Evolutionary conservation across 78 protist species (phyloP).

Genomic region (Speleostelium caveatum): DNA sequence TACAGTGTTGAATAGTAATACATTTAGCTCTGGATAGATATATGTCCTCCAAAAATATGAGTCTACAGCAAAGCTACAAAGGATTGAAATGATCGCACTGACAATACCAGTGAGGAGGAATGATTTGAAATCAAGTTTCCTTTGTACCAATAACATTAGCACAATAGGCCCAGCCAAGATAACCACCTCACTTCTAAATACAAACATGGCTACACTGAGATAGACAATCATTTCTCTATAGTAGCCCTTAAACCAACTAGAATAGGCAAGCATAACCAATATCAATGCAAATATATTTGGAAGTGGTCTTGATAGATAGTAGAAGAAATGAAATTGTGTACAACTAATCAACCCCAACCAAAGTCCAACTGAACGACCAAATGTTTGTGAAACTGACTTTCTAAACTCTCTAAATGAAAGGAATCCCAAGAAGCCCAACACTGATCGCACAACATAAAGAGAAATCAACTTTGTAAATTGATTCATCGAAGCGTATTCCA

Average conservation of each 20-base stretch:
- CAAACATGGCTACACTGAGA: slow-evolving; percentile 67
- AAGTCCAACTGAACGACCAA: slow-evolving; percentile 27
- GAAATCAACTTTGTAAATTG: background rate
- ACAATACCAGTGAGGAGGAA: slow-evolving; percentile 18
- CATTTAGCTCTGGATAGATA: slow-evolving; percentile 95
- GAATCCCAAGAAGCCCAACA: slow-evolving; percentile 24
- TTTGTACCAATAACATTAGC: slow-evolving; percentile 32
- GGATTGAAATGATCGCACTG: background rate
- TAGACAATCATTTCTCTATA: background rate
- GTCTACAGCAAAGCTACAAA: slow-evolving; percentile 67
- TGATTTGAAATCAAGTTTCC: background rate
- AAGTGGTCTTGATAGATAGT: slow-evolving; percentile 91
- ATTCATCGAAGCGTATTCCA: background rate
- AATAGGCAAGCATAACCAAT: slow-evolving; percentile 45
- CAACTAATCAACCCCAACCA: slow-evolving; percentile 39
- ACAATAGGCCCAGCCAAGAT: slow-evolving; percentile 72
- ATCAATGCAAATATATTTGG: slow-evolving; percentile 94
- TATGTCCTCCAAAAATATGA: slow-evolving; percentile 86
- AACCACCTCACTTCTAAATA: slow-evolving; percentile 83
- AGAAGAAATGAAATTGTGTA: slow-evolving; percentile 88
- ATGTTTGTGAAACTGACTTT: slow-evolving; percentile 14
- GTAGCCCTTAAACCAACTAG: slow-evolving; percentile 43
- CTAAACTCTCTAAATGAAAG: background rate
- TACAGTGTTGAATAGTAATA: slow-evolving; percentile 88
- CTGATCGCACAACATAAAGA: slow-evolving; percentile 13